Evolutionary conservation across 164 flowering plant species (phyloP), one percentile per base, ranked within the genome.

Genomic region (Dillenia suffruticosa): DNA sequence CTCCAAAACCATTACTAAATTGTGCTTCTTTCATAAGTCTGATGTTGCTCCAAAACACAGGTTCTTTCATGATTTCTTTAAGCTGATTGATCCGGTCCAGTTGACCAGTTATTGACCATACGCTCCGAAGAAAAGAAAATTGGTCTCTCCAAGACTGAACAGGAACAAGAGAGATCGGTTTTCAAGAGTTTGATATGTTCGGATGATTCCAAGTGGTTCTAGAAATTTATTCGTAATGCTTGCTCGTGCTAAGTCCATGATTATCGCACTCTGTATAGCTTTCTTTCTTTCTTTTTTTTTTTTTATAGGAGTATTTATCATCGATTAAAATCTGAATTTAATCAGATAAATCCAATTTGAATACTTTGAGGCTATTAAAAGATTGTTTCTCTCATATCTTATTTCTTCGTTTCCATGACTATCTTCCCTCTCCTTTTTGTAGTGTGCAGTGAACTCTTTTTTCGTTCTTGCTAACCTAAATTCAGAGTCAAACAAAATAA

Each of bases 201-300:
- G 2, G 77, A 70, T 12, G 82, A 48, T 46, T 77, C 81, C 0
- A 45, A 44, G 10, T 74, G 67, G 46, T 81, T 76, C 32, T 63
- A 75, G 1, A 74, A 57, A 9, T 73, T 80, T 0, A 70, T 69
- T 24, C 90, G 85, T 3, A 85, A 46, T 2, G 82, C 22, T 19
- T 1, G 22, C 84, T 5, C 90, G 66, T 15, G 82, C 82, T 53
- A 81, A 74, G 59, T 85, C 90, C 87, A 85, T 85, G 19, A 82
- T 58, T 45, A 82, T 81, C 8, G 82, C 87, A 43, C 87, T 85
- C 65, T 85, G 82, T 0, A 82, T 84, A 51, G 82, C 82, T 70
- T 82, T 84, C 57, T 59, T 74, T 3, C 22, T 19, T n/a, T n/a
- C n/a, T n/a, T n/a, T n/a, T n/a, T n/a, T n/a, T n/a, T n/a, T n/a